These are phyloP conservation scores for Claviceps purpurea DNA, from an alignment of 2,329 filamentous ascomycete species.

Conservation along the genomic window DNA sequence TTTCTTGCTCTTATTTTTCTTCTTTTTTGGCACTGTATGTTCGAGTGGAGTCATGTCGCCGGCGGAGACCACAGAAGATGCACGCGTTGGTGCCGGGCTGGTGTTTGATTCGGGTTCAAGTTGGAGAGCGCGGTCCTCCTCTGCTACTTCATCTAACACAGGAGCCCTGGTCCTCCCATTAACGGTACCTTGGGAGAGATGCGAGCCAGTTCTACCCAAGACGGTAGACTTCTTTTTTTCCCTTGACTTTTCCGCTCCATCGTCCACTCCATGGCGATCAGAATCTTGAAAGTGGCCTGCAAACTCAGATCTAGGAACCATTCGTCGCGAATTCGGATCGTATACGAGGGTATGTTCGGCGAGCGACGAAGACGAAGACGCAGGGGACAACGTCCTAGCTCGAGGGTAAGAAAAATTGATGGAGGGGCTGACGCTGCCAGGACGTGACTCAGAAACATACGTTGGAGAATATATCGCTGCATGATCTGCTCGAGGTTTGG, in stretches of 20 bases:
- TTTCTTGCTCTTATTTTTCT: slow-evolving; percentile 7
- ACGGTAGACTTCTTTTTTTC: slow-evolving; percentile 27
- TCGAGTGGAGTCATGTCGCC: neutral
- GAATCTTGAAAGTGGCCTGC: slow-evolving; percentile 26
- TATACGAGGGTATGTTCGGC: slow-evolving; percentile 39
- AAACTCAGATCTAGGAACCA: slow-evolving; percentile 36
- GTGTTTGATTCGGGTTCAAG: neutral
- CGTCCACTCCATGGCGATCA: slow-evolving; percentile 13
- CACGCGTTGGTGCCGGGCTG: neutral
- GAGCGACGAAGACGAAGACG: slow-evolving; percentile 13
- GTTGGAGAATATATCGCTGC: slow-evolving; percentile 20
- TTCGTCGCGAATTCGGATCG: slow-evolving; percentile 52
- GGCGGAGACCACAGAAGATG: neutral
- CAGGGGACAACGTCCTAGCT: slow-evolving; percentile 21
- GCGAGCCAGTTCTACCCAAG: slow-evolving; percentile 27
- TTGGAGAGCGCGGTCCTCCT: neutral
- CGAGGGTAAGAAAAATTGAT: slow-evolving; percentile 48
- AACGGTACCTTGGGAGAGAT: slow-evolving; percentile 39
- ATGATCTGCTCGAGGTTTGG: slow-evolving; percentile 32
- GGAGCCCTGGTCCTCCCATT: slow-evolving; percentile 33
- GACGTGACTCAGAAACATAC: slow-evolving; percentile 20
- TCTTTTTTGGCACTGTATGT: slow-evolving; percentile 3
- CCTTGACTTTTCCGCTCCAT: slow-evolving; percentile 25
- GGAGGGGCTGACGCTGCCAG: slow-evolving; percentile 36
- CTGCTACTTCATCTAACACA: slow-evolving; percentile 22